Evolutionary conservation across 2,329 filamentous ascomycete species (phyloP).

Genomic region (Pleoardoris graminearum): DNA sequence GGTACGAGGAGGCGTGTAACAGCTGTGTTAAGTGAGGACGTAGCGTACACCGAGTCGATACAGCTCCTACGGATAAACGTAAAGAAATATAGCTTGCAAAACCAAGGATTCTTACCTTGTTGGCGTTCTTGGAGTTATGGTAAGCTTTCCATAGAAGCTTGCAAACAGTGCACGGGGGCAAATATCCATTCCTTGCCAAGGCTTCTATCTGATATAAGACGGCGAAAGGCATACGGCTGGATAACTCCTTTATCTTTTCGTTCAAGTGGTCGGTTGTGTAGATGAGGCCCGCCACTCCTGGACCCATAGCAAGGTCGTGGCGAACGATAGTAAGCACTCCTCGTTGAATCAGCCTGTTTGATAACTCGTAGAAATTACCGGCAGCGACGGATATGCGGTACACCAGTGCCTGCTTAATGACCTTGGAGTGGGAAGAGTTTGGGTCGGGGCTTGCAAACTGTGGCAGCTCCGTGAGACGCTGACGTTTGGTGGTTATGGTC

Average conservation of each 20-base stretch:
- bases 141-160: slow-evolving; percentile 8
- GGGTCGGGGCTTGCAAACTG: slow-evolving; percentile 21
- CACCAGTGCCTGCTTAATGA: slow-evolving; percentile 52
- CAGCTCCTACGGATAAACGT: too few relatives aligned
- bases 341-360: slow-evolving; percentile 9
- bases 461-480: slow-evolving; percentile 15
- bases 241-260: not conserved
- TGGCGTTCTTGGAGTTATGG: not conserved
- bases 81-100: too few relatives aligned
- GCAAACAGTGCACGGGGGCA: slow-evolving; percentile 15
- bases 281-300: not conserved
- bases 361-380: slow-evolving; percentile 11
- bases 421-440: slow-evolving; percentile 36
- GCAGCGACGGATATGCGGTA: slow-evolving; percentile 47
- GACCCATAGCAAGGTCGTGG: not conserved
- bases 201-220: slow-evolving; percentile 68
- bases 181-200: slow-evolving; percentile 60
- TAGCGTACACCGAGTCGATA: too few relatives aligned
- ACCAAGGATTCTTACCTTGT: not conserved
- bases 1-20: too few relatives aligned
- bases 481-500: not conserved
- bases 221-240: slow-evolving; percentile 54
- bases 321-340: slow-evolving; percentile 12
- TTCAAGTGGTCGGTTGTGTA: slow-evolving; percentile 3
- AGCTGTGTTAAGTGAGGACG: too few relatives aligned